Conservation (phyloP, 768 basidiomycete genomes). For the Tremella yokohamensis region DNA sequence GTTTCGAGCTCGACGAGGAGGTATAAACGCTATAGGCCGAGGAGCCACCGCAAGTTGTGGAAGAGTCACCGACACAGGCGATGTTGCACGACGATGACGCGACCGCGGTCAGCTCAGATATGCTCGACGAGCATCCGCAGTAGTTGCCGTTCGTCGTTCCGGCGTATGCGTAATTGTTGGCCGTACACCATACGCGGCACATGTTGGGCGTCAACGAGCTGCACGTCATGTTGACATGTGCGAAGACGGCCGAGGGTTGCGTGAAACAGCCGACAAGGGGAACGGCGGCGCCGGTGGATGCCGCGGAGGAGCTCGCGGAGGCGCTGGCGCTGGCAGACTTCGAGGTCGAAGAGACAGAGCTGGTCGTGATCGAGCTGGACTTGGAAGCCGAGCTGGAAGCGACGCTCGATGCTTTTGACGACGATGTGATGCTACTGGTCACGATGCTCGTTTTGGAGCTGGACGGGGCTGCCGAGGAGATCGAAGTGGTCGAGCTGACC, state of each 20-base stretch:
- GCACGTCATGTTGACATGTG: constrained; percentile 24
- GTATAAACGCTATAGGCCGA: constrained; percentile 18
- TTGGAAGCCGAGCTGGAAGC: not conserved
- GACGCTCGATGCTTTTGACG: not conserved
- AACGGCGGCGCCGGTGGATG: constrained; percentile 10
- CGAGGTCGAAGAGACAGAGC: not conserved
- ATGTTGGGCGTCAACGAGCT: constrained; percentile 23
- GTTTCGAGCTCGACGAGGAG: too few relatives aligned
- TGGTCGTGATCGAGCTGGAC: constrained; percentile 11
- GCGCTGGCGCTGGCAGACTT: not conserved
- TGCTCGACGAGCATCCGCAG: constrained; percentile 28
- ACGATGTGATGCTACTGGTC: not conserved
- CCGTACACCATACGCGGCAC: constrained; percentile 38
- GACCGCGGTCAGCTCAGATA: constrained; percentile 10
- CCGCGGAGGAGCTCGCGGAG: constrained; percentile 7
- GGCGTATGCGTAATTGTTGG: constrained; percentile 30
- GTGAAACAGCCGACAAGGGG: constrained; percentile 28
- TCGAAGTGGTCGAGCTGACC: not conserved
- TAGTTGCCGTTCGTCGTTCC: constrained; percentile 24
- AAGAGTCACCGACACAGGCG: constrained; percentile 16
- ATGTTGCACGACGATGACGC: constrained; percentile 8
- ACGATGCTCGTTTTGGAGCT: not conserved
- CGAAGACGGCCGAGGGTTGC: constrained; percentile 5
- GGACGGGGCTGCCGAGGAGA: not conserved
- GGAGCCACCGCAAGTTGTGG: constrained; percentile 16